A percentile compares a stretch with the other conserved stretches of the same genome.
Evolutionary conservation across 2,329 filamentous ascomycete species (phyloP).

Genomic region (Parastagonospora nodorum): DNA sequence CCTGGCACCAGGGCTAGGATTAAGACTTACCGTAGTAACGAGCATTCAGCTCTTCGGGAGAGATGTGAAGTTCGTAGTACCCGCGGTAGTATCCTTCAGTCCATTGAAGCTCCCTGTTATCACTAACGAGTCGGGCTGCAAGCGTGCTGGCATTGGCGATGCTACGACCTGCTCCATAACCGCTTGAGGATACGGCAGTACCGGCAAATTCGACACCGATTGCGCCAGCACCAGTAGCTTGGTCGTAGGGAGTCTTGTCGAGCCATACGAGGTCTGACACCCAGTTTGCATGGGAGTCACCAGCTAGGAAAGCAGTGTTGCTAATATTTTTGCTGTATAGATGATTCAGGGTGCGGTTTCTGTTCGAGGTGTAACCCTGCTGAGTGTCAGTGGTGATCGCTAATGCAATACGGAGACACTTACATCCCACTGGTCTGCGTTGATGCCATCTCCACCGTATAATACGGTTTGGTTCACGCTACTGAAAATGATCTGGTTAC

Average conservation of each 20-base stretch:
- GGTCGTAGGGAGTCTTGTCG: constrained; percentile 44
- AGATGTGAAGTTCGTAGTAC: constrained; percentile 68
- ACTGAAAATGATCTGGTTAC: constrained; percentile 63
- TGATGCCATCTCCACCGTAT: constrained; percentile 24
- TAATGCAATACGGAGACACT: neutral
- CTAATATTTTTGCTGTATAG: constrained; percentile 68
- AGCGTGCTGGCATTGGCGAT: constrained; percentile 54
- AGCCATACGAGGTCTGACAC: constrained; percentile 50
- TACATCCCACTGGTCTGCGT: constrained; percentile 64
- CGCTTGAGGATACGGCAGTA: constrained; percentile 66
- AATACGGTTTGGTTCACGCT: constrained; percentile 33
- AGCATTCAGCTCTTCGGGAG: constrained; percentile 60
- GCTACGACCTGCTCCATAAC: constrained; percentile 36
- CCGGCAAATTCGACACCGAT: constrained; percentile 61
- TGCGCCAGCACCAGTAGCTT: constrained; percentile 42
- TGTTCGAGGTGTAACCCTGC: constrained; percentile 68
- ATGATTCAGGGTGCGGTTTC: constrained; percentile 70
- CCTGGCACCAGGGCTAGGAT: neutral
- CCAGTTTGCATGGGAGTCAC: constrained; percentile 71
- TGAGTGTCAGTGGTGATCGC: neutral
- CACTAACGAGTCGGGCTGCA: constrained; percentile 43
- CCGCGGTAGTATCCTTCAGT: constrained; percentile 73
- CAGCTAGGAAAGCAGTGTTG: constrained; percentile 73
- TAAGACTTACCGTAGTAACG: constrained; percentile 62
- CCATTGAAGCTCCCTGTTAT: constrained; percentile 71